Evolutionary conservation across 2,329 filamentous ascomycete genomes (phyloP).

Genomic region (Chaetomium globosum): DNA sequence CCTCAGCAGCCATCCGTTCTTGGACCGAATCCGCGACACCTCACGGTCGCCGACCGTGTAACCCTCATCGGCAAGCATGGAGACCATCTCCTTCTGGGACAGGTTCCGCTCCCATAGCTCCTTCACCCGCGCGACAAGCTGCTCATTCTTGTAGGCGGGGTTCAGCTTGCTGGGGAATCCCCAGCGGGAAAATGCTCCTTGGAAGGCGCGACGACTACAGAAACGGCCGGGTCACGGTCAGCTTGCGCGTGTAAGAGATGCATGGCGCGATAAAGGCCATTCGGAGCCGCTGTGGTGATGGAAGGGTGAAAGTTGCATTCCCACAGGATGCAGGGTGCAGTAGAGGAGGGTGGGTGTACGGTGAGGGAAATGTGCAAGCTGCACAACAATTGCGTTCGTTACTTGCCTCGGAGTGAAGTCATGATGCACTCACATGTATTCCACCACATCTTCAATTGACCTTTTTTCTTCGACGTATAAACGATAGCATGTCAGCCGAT

Average conservation of each 20-base stretch:
- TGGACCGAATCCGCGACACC: slow-evolving; percentile 68
- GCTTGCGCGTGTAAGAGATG: background rate
- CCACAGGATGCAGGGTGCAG: too few species aligned
- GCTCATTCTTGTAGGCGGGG: slow-evolving; percentile 68
- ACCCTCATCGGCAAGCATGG: slow-evolving; percentile 69
- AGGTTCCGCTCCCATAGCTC: slow-evolving; percentile 78
- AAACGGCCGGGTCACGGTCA: slow-evolving; percentile 23
- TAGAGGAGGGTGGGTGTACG: slow-evolving; percentile 3
- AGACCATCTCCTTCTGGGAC: slow-evolving; percentile 72
- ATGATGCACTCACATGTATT: slow-evolving; percentile 65
- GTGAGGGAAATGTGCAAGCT: slow-evolving; percentile 5
- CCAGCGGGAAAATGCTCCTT: slow-evolving; percentile 77
- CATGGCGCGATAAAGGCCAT: background rate
- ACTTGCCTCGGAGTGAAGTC: slow-evolving; percentile 71
- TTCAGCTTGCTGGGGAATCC: slow-evolving; percentile 75
- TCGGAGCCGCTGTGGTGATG: background rate
- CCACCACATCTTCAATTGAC: slow-evolving; percentile 73
- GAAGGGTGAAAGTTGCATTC: background rate
- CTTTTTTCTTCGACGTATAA: slow-evolving; percentile 78
- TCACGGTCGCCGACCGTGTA: slow-evolving; percentile 72
- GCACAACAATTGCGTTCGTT: slow-evolving; percentile 15
- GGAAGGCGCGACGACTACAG: slow-evolving; percentile 71
- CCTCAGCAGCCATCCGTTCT: slow-evolving; percentile 69
- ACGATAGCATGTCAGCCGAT: slow-evolving; percentile 51
- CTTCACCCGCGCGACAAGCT: slow-evolving; percentile 68